Percentiles rank a stretch among this genome's conserved stretches.
Conservation (phyloP, 2,329 filamentous ascomycete genomes). For the Truncatella angustata region DNA sequence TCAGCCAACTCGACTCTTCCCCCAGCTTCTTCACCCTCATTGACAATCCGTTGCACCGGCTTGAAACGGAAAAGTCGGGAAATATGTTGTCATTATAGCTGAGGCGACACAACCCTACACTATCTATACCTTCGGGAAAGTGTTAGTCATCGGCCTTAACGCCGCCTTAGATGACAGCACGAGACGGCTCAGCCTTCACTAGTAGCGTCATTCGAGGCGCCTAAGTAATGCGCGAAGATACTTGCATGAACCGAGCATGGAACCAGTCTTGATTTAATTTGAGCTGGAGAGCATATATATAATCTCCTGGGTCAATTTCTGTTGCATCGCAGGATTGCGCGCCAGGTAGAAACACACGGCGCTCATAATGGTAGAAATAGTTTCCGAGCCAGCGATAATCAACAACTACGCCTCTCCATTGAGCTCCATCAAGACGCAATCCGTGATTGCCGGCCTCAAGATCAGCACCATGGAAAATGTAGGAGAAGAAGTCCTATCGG, state of each 20-base stretch:
- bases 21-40: conserved; percentile 9
- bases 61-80: conserved; percentile 10
- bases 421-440: neutral
- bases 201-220: conserved; percentile 14
- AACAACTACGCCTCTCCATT: neutral
- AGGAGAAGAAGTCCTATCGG: conserved; percentile 6
- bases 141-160: conserved; percentile 3
- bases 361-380: conserved; percentile 3
- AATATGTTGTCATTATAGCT: conserved; percentile 11
- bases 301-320: conserved; percentile 8
- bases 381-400: conserved; percentile 6
- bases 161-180: conserved; percentile 10
- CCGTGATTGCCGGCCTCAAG: neutral
- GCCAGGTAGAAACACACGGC: conserved; percentile 9
- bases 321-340: conserved; percentile 3
- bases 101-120: conserved; percentile 11
- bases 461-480: conserved; percentile 1
- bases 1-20: conserved; percentile 5
- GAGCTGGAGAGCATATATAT: conserved; percentile 4
- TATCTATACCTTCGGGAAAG: conserved; percentile 8
- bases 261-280: conserved; percentile 1
- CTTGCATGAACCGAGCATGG: neutral
- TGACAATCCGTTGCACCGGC: conserved; percentile 17
- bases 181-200: conserved; percentile 10
- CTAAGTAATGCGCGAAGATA: conserved; percentile 17